Base-by-base conservation (phyloP, 2,329 filamentous ascomycete genomes). In the Penicillium capsulatum region DNA sequence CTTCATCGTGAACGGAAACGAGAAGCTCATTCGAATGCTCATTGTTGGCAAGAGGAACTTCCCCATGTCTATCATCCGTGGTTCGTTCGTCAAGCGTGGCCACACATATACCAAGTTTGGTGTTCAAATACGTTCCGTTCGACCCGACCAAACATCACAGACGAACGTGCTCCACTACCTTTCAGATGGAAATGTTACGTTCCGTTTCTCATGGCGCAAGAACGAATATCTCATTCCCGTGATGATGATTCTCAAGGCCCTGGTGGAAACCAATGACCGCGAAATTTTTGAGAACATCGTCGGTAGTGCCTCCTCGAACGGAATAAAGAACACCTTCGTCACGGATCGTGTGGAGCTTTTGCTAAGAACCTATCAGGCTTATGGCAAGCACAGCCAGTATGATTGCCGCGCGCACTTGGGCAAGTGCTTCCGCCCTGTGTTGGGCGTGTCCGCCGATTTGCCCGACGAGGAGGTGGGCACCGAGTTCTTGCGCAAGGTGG, bases 111-210 rank as follows among this genome's bases (percentile, higher is more conserved):
- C 89, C 8, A 84, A 86, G 42, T 92, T 81, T 59, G 92, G 89
- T 74, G 85, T 97, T 42, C 86, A 94, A 58, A 81, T 96, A 52
- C 83, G 92, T 68, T 94, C 84, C 2, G 89, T 96, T 39, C 81
- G 92, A 42, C 90, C 90, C n/a, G 92, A 98, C 67, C 89, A 98
- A 69, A 96, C 91, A 7, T 96, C 90, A 19, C 91, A 97, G 67
- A 97, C 91, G 26, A 98, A 97, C 59, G 89, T 94, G 22, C 76
- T 98, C 34, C 92, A 98, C 68, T 98, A 97, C 65, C 78, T 98
- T 40, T 88, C 77, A 55, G 92, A 98, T 63, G 92, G 92, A 50
- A 97, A 96, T 65, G 83, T 97, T 56, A 97, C 88, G 0, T 95
- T 98, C 68, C 79, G 92, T 40, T 98, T 98, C 67, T 96, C 91